Evolutionary conservation across 139 green algal species (phyloP).

Genomic region (Closterium sp.): DNA sequence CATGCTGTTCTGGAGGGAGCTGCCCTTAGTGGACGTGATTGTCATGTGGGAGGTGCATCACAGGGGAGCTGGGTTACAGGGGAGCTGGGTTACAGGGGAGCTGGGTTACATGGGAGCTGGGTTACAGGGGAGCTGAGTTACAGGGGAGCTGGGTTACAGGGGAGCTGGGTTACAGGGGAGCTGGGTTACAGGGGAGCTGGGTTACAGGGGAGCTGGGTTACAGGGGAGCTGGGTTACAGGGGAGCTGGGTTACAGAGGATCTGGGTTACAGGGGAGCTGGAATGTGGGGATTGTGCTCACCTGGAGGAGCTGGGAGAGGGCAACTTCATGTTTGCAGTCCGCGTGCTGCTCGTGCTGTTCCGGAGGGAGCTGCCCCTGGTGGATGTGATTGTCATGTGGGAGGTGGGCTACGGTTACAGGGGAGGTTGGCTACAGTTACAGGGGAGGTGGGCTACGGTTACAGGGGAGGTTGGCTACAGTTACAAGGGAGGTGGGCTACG

Average conservation of each 20-base stretch:
- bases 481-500: no score
- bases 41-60: constrained; percentile 37
- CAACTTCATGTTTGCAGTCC: constrained; percentile 82
- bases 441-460: constrained; percentile 38
- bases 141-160: no score
- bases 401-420: constrained; percentile 52
- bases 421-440: constrained; percentile 10
- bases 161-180: no score
- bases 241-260: no score
- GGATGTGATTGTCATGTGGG: constrained; percentile 50
- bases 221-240: no score
- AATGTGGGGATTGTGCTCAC: neutral
- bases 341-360: constrained; percentile 78
- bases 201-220: no score
- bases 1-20: constrained; percentile 74
- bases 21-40: constrained; percentile 61
- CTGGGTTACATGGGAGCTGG: no score
- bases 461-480: constrained; percentile 40
- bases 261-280: neutral
- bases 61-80: constrained; percentile 46
- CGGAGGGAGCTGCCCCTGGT: constrained; percentile 67
- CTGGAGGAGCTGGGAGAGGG: constrained; percentile 58
- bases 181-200: no score
- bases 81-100: no score
- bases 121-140: no score